Conservation (phyloP, 352 stramenopile genomes). For the Pythium phragmiticola region DNA sequence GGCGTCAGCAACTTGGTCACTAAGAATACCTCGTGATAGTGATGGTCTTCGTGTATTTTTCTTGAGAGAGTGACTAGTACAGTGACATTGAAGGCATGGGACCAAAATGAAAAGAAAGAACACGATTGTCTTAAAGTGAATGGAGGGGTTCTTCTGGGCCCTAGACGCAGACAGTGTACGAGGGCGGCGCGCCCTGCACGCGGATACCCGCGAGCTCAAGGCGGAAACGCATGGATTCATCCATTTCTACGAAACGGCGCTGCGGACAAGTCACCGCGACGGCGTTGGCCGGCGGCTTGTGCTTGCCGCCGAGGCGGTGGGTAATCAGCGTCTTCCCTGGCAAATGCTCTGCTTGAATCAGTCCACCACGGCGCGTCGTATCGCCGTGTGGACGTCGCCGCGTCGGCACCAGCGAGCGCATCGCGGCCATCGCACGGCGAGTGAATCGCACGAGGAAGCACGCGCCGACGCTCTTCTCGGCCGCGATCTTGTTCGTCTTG, state of each 20-base stretch:
- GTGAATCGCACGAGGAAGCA: slow-evolving; percentile 12
- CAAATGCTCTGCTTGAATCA: background rate
- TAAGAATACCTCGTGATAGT: slow-evolving; percentile 11
- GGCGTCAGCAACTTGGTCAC: slow-evolving; percentile 28
- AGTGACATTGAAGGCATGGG: slow-evolving; percentile 12
- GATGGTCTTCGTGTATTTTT: background rate
- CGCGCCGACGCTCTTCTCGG: background rate
- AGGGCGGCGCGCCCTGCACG: background rate
- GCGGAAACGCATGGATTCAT: slow-evolving; percentile 24
- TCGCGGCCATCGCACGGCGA: background rate
- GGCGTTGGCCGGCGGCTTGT: background rate
- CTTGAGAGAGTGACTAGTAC: slow-evolving; percentile 17
- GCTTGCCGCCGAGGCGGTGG: background rate
- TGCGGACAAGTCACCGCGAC: background rate
- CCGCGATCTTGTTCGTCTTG: background rate
- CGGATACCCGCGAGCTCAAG: slow-evolving; percentile 24
- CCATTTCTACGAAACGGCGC: slow-evolving; percentile 8
- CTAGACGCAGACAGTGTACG: slow-evolving; percentile 8
- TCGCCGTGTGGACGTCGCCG: background rate
- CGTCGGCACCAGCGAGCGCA: slow-evolving; percentile 6
- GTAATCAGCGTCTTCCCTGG: background rate
- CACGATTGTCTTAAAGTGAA: no score
- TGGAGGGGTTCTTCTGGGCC: no score
- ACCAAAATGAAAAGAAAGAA: background rate
- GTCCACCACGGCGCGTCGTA: background rate